These are phyloP conservation scores for Neoboletus magnificus DNA, from an alignment of 768 basidiomycete species.

Conservation along the genomic window DNA sequence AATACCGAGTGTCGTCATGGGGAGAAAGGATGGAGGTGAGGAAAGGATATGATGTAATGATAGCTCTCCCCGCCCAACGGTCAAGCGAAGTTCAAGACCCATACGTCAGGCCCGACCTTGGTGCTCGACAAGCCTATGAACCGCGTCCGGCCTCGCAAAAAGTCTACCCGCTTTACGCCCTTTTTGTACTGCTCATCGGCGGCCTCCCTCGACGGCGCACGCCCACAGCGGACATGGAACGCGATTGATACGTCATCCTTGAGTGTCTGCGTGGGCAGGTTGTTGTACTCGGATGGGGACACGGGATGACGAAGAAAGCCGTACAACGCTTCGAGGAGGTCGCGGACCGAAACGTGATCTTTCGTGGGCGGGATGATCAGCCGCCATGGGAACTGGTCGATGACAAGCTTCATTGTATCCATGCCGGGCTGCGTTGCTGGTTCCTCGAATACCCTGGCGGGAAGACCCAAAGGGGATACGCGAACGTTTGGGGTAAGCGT, in stretches of 20 bases:
- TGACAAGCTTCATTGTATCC: conserved; percentile 29
- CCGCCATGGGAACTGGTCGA: conserved; percentile 33
- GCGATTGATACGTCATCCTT: conserved; percentile 39
- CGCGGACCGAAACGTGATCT: conserved; percentile 39
- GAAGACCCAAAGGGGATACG: conserved; percentile 25
- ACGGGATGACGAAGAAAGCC: conserved; percentile 40
- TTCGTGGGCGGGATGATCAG: conserved; percentile 29
- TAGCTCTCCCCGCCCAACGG: conserved; percentile 1
- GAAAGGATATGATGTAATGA: conserved; percentile 25
- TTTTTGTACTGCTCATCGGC: conserved; percentile 41
- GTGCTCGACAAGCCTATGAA: conserved; percentile 48
- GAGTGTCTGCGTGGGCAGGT: conserved; percentile 31
- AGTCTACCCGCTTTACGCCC: conserved; percentile 57
- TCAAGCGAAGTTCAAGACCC: conserved; percentile 33
- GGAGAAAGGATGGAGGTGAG: neutral
- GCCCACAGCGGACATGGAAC: conserved; percentile 40
- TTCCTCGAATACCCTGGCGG: conserved; percentile 21
- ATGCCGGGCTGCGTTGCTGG: conserved; percentile 32
- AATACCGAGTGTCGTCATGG: conserved; percentile 4
- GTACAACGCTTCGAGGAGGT: conserved; percentile 49
- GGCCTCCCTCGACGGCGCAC: conserved; percentile 28
- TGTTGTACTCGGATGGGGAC: conserved; percentile 39
- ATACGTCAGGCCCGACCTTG: conserved; percentile 35
- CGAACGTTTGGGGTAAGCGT: conserved; percentile 22
- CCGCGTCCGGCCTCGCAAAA: conserved; percentile 40